Evolutionary conservation across 2,329 filamentous ascomycete genomes (phyloP).

Genomic region (Sporothrix protearum): DNA sequence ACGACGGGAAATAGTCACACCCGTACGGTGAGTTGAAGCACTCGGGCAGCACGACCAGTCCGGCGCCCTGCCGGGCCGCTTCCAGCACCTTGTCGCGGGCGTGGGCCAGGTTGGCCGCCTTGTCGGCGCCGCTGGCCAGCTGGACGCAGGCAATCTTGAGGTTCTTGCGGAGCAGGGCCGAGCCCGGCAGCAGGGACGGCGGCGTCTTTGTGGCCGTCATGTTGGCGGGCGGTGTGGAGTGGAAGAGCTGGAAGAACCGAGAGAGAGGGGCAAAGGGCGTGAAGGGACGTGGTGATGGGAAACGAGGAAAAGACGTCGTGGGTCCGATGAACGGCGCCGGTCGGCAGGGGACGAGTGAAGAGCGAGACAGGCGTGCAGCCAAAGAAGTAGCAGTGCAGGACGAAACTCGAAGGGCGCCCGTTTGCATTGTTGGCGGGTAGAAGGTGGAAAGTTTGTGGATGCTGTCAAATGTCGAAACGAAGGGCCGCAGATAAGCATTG

Average conservation of each 20-base stretch:
- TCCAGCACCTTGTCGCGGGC: slow-evolving; percentile 79
- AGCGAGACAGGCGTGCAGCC: not conserved
- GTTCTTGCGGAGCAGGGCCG: slow-evolving; percentile 63
- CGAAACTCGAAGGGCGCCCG: not conserved
- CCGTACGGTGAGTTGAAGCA: slow-evolving; percentile 99
- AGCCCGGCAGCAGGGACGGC: slow-evolving; percentile 27
- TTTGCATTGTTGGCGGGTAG: slow-evolving; percentile 1
- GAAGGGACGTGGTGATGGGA: not conserved
- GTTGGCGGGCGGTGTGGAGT: not conserved
- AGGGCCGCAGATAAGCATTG: not conserved
- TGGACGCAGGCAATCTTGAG: slow-evolving; percentile 80
- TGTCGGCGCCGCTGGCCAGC: slow-evolving; percentile 76
- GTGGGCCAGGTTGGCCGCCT: slow-evolving; percentile 74
- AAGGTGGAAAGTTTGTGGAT: not conserved
- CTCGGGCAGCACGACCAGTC: slow-evolving; percentile 88
- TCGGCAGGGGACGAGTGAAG: not conserved
- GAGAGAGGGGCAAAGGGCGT: no score
- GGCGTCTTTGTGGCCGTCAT: not conserved
- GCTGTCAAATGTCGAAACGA: not conserved
- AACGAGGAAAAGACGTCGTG: not conserved
- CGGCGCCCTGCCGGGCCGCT: slow-evolving; percentile 71
- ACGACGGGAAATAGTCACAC: slow-evolving; percentile 81
- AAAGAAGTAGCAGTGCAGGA: not conserved
- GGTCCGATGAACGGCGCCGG: not conserved
- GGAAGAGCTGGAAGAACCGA: not conserved